These are phyloP conservation scores for Fusarium agapanthi DNA, from an alignment of 2,329 filamentous ascomycete genomes.

Conservation along the genomic window DNA sequence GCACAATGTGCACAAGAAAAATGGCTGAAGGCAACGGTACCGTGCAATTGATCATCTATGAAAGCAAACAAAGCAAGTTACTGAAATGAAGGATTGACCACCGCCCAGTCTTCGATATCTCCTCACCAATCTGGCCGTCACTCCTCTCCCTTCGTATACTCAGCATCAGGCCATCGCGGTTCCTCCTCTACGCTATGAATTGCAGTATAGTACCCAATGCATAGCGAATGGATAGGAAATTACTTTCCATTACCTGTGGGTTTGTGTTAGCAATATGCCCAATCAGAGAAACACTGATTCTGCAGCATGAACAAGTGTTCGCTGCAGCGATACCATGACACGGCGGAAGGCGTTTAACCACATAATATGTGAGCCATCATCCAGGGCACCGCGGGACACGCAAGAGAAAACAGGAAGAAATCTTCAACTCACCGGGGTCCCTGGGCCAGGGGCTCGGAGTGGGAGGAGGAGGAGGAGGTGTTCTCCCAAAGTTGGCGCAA, in stretches of 20 bases:
- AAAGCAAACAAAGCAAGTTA: background rate
- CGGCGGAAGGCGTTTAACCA: constrained; percentile 3
- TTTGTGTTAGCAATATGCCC: constrained; percentile 6
- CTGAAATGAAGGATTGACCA: background rate
- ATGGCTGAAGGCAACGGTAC: constrained; percentile 9
- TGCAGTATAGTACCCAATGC: background rate
- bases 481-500: constrained; percentile 5
- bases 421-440: constrained; percentile 18
- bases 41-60: constrained; percentile 16
- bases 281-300: constrained; percentile 6
- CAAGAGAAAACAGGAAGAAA: background rate
- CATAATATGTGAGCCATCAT: background rate
- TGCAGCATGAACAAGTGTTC: constrained; percentile 3
- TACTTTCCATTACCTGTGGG: constrained; percentile 15
- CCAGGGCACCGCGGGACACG: background rate
- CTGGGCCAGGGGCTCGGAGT: constrained; percentile 12
- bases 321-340: constrained; percentile 19
- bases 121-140: background rate
- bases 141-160: background rate
- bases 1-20: constrained; percentile 2
- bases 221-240: background rate
- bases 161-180: background rate
- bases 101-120: background rate
- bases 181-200: background rate
- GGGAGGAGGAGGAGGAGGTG: constrained; percentile 9